These are phyloP conservation scores for Syzygium aqueum DNA, from an alignment of 345 rosid genomes.

Conservation along the genomic window DNA sequence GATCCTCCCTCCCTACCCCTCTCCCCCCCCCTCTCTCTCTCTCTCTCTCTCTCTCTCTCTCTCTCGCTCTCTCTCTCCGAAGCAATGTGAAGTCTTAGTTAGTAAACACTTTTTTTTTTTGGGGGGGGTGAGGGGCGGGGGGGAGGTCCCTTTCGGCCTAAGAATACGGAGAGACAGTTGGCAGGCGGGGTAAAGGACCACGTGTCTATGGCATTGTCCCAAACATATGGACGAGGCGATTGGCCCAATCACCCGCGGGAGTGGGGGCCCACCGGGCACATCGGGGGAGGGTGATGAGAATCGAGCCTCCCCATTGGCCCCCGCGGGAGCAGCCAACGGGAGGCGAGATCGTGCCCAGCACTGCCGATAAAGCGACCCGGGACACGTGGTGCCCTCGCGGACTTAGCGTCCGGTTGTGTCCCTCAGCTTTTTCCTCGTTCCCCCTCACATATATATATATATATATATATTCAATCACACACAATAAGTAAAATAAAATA, in stretches of 20 bases:
- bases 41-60: background rate
- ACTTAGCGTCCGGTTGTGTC: background rate
- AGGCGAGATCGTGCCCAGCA: conserved; percentile 2
- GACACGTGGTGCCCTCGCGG: conserved; percentile 4
- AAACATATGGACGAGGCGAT: background rate
- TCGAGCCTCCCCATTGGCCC: background rate
- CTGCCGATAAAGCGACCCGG: background rate
- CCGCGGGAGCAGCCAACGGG: background rate
- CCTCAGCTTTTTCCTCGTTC: background rate
- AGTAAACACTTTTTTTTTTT: background rate
- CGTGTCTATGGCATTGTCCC: conserved; percentile 2
- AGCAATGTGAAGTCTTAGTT: background rate
- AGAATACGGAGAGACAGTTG: background rate
- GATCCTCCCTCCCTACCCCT: background rate
- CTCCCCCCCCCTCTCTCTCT: background rate
- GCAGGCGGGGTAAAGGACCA: background rate
- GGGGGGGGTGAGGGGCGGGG: too few relatives aligned
- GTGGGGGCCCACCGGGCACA: conserved; percentile 3
- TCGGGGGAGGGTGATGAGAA: background rate
- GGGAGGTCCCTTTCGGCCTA: background rate
- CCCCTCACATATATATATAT: background rate
- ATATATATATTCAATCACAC: background rate
- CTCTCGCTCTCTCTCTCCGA: background rate
- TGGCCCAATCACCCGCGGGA: background rate
- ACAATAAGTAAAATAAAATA: too few relatives aligned